These are phyloP conservation scores for Datisca glomerata DNA, from an alignment of 306 rosid species.

Conservation along the genomic window DNA sequence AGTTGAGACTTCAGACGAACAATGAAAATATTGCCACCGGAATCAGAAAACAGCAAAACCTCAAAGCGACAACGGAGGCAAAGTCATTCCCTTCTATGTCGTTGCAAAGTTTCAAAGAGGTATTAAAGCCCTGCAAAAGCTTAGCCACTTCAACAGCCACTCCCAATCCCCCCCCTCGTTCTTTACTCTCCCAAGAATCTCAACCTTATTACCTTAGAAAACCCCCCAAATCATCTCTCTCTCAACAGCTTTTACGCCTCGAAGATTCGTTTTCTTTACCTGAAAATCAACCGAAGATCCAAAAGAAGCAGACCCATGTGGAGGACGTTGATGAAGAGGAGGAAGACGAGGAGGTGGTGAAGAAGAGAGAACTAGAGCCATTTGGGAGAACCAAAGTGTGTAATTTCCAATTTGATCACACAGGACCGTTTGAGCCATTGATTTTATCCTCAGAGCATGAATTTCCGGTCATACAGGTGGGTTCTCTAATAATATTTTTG, in stretches of 20 bases:
- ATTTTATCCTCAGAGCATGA: constrained; percentile 43
- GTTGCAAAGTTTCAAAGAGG: constrained; percentile 49
- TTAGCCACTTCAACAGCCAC: constrained; percentile 12
- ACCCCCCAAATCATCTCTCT: constrained; percentile 74
- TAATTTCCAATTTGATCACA: constrained; percentile 55
- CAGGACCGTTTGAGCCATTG: constrained; percentile 66
- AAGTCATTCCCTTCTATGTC: constrained; percentile 69
- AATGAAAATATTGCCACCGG: too few relatives aligned
- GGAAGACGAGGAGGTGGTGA: constrained; percentile 17
- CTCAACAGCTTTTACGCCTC: constrained; percentile 66
- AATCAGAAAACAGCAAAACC: too few relatives aligned
- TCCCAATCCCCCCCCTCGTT: constrained; percentile 15
- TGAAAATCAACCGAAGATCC: constrained; percentile 13
- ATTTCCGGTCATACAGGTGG: constrained; percentile 52
- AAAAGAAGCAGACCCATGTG: constrained; percentile 8
- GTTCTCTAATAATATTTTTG: too few relatives aligned
- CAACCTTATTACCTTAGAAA: constrained; percentile 27
- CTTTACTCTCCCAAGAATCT: constrained; percentile 22
- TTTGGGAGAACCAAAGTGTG: constrained; percentile 18
- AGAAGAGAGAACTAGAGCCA: constrained; percentile 18
- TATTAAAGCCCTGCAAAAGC: constrained; percentile 47
- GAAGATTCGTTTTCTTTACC: constrained; percentile 24
- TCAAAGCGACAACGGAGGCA: too few relatives aligned
- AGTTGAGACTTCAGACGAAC: too few relatives aligned
- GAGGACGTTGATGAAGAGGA: constrained; percentile 12